phyloP scores from a whole-genome alignment of 2,329 filamentous ascomycete genomes.

The Stagonosporopsis tanaceti region DNA sequence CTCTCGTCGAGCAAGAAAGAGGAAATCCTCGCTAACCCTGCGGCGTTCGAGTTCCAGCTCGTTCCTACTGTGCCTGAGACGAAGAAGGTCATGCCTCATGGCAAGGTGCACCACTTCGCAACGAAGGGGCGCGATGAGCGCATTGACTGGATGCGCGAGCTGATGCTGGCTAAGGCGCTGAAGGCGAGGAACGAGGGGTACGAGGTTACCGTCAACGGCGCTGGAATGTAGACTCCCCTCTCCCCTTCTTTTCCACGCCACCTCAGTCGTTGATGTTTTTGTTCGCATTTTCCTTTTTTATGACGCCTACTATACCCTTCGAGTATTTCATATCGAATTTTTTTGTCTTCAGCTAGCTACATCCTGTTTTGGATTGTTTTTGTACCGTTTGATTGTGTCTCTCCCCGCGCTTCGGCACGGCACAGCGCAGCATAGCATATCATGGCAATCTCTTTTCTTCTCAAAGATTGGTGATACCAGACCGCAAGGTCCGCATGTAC shows the following conservation, averaged over 20 bases:
- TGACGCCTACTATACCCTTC: conserved; percentile 44
- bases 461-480: conserved; percentile 5
- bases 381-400: not conserved
- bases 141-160: conserved; percentile 96
- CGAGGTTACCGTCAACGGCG: conserved; percentile 80
- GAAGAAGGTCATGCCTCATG: conserved; percentile 51
- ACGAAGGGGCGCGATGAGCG: conserved; percentile 86
- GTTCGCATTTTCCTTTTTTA: conserved; percentile 26
- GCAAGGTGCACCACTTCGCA: conserved; percentile 93
- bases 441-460: not conserved
- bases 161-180: conserved; percentile 88
- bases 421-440: not conserved
- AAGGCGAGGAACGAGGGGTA: conserved; percentile 85
- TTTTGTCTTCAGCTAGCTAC: not conserved
- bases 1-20: conserved; percentile 60
- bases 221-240: conserved; percentile 30
- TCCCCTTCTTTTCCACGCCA: not conserved
- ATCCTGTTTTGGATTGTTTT: not conserved
- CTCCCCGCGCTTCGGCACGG: not conserved
- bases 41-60: conserved; percentile 84
- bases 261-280: conserved; percentile 7
- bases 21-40: conserved; percentile 64
- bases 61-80: conserved; percentile 65
- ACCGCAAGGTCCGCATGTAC: conserved; percentile 11
- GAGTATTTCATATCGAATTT: conserved; percentile 18